These are phyloP conservation scores for Potentilla sterilis DNA, from an alignment of 306 rosid genomes.

Conservation along the genomic window DNA sequence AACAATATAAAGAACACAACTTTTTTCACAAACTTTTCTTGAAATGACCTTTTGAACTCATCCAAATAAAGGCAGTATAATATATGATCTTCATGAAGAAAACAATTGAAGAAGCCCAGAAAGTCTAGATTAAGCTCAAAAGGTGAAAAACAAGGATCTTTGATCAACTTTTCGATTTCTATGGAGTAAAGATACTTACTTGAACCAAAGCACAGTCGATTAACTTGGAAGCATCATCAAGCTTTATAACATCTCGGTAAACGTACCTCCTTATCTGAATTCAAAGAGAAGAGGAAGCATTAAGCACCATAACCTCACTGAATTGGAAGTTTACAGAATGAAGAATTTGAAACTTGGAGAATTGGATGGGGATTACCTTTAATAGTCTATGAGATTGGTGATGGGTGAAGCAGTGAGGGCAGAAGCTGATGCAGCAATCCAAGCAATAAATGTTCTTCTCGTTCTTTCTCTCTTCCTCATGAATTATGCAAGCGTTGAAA, in stretches of 20 bases:
- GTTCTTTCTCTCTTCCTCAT: slow-evolving; percentile 77
- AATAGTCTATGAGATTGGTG: slow-evolving; percentile 79
- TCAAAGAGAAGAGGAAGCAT: neutral
- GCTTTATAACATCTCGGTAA: slow-evolving; percentile 66
- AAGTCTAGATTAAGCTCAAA: slow-evolving; percentile 3
- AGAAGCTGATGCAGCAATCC: slow-evolving; percentile 85
- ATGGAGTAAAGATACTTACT: slow-evolving; percentile 37
- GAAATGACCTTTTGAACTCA: neutral
- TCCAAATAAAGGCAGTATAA: neutral
- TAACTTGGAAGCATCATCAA: slow-evolving; percentile 76
- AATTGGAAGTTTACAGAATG: neutral
- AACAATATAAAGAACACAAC: neutral
- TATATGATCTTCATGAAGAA: slow-evolving; percentile 13
- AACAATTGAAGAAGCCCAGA: neutral
- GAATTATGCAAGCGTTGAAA: slow-evolving; percentile 89
- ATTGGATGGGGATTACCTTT: slow-evolving; percentile 42
- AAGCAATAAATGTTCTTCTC: slow-evolving; percentile 86
- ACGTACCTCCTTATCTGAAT: slow-evolving; percentile 87
- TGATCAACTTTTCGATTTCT: neutral
- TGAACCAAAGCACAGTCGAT: slow-evolving; percentile 77
- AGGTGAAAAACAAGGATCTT: neutral
- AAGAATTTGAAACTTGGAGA: neutral
- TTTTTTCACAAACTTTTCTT: slow-evolving; percentile 5
- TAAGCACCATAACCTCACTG: neutral
- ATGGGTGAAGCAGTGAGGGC: slow-evolving; percentile 82